Percentiles rank a stretch among this genome's conserved stretches.
Evolutionary conservation across 805 yeast genomes (phyloP).

Genomic region (Candida nanaspora): DNA sequence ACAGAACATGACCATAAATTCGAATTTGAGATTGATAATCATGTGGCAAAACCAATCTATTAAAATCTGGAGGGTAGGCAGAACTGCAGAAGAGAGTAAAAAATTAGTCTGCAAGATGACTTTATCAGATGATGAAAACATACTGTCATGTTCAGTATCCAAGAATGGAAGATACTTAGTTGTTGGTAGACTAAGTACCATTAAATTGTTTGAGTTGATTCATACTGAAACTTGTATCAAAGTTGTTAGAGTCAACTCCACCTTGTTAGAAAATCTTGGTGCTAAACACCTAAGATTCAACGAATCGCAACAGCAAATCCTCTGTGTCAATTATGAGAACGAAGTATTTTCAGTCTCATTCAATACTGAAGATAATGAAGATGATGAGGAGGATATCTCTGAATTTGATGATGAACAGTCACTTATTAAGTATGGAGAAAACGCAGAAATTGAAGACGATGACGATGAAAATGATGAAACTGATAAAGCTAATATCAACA

Average conservation of each 20-base stretch:
- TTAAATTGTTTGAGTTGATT: slow-evolving; percentile 61
- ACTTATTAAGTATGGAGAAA: slow-evolving; percentile 25
- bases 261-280: slow-evolving; percentile 35
- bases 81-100: slow-evolving; percentile 25
- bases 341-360: slow-evolving; percentile 34
- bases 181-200: slow-evolving; percentile 61
- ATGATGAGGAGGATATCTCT: slow-evolving; percentile 25
- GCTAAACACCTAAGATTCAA: slow-evolving; percentile 47
- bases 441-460: slow-evolving; percentile 17
- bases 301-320: slow-evolving; percentile 31
- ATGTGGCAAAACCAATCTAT: slow-evolving; percentile 81
- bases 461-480: slow-evolving; percentile 1
- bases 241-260: slow-evolving; percentile 48
- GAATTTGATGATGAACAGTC: slow-evolving; percentile 34
- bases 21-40: slow-evolving; percentile 43
- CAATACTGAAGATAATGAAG: slow-evolving; percentile 32
- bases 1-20: slow-evolving; percentile 30
- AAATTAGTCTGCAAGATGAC: slow-evolving; percentile 59
- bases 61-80: slow-evolving; percentile 65
- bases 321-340: slow-evolving; percentile 54
- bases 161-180: slow-evolving; percentile 58
- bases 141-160: slow-evolving; percentile 60
- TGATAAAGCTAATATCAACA: slow-evolving; percentile 34
- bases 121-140: slow-evolving; percentile 72
- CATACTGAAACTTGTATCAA: slow-evolving; percentile 30